These are phyloP conservation scores for Diaporthe aspalathi DNA, from an alignment of 2,329 filamentous ascomycete genomes.

Conservation along the genomic window DNA sequence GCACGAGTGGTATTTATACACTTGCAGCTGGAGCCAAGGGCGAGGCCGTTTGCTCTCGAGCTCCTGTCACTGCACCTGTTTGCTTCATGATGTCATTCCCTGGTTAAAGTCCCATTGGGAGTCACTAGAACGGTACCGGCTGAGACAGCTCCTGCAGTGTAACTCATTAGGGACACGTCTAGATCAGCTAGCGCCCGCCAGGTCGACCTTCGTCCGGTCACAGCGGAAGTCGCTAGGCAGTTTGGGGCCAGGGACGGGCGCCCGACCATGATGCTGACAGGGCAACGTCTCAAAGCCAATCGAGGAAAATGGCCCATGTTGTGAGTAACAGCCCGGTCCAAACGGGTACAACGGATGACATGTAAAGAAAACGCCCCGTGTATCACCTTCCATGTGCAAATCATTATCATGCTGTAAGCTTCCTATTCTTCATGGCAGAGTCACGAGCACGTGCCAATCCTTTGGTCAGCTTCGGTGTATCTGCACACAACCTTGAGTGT, in stretches of 20 bases:
- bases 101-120: background rate
- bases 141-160: slow-evolving; percentile 27
- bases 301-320: no score
- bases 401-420: no score
- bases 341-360: background rate
- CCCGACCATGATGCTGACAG: background rate
- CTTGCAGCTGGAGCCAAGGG: background rate
- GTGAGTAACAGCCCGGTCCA: background rate
- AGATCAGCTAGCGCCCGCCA: slow-evolving; percentile 11
- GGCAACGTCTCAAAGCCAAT: no score
- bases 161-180: slow-evolving; percentile 7
- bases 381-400: no score
- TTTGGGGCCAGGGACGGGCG: background rate
- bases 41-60: slow-evolving; percentile 2
- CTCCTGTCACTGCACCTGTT: background rate
- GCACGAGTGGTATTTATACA: background rate
- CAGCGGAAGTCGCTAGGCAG: background rate
- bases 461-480: no score
- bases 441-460: no score
- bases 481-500: no score
- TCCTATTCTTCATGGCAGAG: no score
- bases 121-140: background rate
- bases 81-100: slow-evolving; percentile 29
- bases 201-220: slow-evolving; percentile 14
- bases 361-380: background rate